phyloP scores from a whole-genome alignment of 257 asterid genomes.

The Solanum bulbocastanum region DNA sequence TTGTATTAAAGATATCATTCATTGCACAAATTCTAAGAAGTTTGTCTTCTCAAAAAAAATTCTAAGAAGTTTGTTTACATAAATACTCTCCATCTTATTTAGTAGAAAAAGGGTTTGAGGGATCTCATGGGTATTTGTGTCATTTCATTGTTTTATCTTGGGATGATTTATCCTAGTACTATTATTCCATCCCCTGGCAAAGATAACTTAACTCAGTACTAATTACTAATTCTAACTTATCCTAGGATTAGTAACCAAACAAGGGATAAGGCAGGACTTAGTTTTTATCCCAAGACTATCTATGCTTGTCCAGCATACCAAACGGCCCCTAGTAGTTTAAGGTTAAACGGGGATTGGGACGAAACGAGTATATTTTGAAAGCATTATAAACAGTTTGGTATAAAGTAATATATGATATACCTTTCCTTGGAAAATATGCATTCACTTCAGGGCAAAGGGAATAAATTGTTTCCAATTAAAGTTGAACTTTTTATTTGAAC shows the following conservation, averaged over 20 bases:
- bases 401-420: not conserved
- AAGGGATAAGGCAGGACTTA: not conserved
- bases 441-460: not conserved
- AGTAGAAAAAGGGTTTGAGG: not conserved
- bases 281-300: not conserved
- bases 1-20: not conserved
- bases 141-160: not conserved
- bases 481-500: conserved; percentile 7
- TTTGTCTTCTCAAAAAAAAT: not conserved
- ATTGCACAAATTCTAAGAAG: not conserved
- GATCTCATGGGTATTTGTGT: not conserved
- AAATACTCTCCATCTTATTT: not conserved
- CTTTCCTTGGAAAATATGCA: not conserved
- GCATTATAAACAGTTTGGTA: not conserved
- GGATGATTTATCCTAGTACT: not conserved
- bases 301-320: not conserved
- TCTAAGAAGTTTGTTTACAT: not conserved
- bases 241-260: not conserved
- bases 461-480: conserved; percentile 44
- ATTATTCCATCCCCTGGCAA: not conserved
- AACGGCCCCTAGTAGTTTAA: not conserved
- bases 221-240: not conserved
- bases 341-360: not conserved
- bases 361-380: not conserved
- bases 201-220: not conserved